Evolutionary conservation across 108 stramenopile genomes (phyloP), one percentile per base, ranked within the genome.

Genomic region (Nitzschia palea): DNA sequence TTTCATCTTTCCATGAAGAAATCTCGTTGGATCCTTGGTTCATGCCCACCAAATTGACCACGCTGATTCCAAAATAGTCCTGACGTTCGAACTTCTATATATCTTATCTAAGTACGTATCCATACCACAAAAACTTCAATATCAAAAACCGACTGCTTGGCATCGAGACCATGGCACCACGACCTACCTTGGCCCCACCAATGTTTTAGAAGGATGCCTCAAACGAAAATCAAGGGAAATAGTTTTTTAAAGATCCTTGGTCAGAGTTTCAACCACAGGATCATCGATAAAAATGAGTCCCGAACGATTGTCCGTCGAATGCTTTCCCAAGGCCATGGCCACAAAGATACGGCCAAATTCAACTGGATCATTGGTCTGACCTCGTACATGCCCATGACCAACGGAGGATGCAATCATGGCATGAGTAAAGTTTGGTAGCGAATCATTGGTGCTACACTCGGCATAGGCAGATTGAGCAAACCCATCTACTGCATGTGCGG

Each of bases 271-370:
- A 15, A 14, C 12, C 40, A 42, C 15, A 42, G 40, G 12, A 42
- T 42, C 40, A 42, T 42, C 40, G 15, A 42, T 42, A 9, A 42
- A 15, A 42, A 42, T 42, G 40, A 42, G 40, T 9, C 40, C 40
- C 40, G 40, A 42, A 9, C 15, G 40, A 14, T 51, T 18, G 18
- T 51, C 50, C 20, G 56, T 15, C 8, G 6, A 6, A 45, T 63
- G 62, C 44, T 51, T 63, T 17, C 44, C 62, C 40, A 51, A 10
- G 6, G 62, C 62, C 62, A 63, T 63, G 43, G 62, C 62, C 44
- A 63, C 62, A 63, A 63, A 63, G 40, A 27, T 43, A 17, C 44
- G 40, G 6, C 62, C 62, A 18, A 17, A 63, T 10, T 44, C 62
- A 17, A 45, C 29, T 12, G 62, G 48, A 44, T 63, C 44, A 18